These are phyloP conservation scores for Hirschfeldia incana DNA, from an alignment of 345 rosid genomes.

Conservation along the genomic window DNA sequence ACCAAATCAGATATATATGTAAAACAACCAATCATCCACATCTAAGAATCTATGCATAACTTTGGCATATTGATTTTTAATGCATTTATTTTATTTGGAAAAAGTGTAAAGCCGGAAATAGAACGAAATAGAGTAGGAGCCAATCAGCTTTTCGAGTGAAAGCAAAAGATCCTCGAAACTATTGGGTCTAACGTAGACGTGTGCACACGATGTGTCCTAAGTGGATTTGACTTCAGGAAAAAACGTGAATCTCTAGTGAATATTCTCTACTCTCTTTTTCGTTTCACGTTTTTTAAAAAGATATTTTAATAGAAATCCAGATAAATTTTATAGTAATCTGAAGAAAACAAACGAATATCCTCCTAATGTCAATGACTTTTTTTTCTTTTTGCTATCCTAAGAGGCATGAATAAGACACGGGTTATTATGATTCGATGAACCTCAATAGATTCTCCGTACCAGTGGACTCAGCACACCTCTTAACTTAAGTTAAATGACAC, in stretches of 20 bases:
- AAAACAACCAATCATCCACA: background rate
- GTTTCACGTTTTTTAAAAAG: no score
- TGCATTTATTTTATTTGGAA: background rate
- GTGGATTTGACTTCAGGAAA: background rate
- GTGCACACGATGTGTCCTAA: slow-evolving; percentile 47
- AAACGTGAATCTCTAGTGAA: no score
- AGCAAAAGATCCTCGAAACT: background rate
- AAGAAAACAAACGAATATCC: slow-evolving; percentile 18
- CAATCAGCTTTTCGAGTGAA: slow-evolving; percentile 16
- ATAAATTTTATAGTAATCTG: no score
- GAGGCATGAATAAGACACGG: slow-evolving; percentile 6
- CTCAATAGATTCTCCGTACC: slow-evolving; percentile 4
- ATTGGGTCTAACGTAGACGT: slow-evolving; percentile 38
- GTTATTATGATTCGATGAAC: slow-evolving; percentile 24
- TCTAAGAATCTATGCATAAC: background rate
- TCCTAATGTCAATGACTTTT: slow-evolving; percentile 17
- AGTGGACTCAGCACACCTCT: slow-evolving; percentile 10
- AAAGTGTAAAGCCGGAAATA: background rate
- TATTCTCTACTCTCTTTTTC: no score
- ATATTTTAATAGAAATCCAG: no score
- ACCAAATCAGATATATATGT: no score
- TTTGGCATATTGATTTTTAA: background rate
- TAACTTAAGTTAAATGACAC: slow-evolving; percentile 6
- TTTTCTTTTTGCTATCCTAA: slow-evolving; percentile 4
- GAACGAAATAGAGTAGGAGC: slow-evolving; percentile 8